phyloP scores from a whole-genome alignment of 1,284 basidiomycete species.

The Fomitiporia mediterranea region DNA sequence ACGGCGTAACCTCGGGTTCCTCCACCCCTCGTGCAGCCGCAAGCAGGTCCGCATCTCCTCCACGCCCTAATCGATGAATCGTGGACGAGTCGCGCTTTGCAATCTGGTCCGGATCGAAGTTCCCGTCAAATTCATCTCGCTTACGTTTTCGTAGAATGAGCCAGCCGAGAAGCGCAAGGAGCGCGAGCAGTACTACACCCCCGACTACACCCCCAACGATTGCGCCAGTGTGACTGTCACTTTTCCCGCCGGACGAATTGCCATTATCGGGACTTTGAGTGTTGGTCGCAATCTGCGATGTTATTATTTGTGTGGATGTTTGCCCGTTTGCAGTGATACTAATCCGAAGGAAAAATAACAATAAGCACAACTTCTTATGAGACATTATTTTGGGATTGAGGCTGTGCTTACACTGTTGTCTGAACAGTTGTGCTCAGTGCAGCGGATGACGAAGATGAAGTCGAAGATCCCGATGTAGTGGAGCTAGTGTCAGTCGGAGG shows the following conservation, averaged over 20 bases:
- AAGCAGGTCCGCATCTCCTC: constrained; percentile 6
- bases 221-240: constrained; percentile 23
- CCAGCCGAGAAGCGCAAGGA: constrained; percentile 23
- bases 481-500: neutral
- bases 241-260: neutral
- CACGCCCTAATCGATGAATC: constrained; percentile 4
- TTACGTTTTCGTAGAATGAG: constrained; percentile 20
- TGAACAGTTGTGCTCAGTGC: constrained; percentile 6
- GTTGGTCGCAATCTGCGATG: constrained; percentile 1
- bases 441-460: neutral
- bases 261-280: neutral
- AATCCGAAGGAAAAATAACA: no score
- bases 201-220: constrained; percentile 31
- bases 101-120: constrained; percentile 48
- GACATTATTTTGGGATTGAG: neutral
- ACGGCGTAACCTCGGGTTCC: constrained; percentile 18
- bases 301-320: constrained; percentile 10
- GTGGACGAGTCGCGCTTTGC: constrained; percentile 22
- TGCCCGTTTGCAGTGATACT: constrained; percentile 12
- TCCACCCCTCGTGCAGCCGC: constrained; percentile 7
- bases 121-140: constrained; percentile 43
- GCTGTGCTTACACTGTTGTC: constrained; percentile 16
- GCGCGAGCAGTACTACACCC: constrained; percentile 23
- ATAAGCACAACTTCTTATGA: neutral
- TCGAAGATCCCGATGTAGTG: neutral